phyloP scores from a whole-genome alignment of 2,329 filamentous ascomycete genomes.

The Tolypocladium capitatum region DNA sequence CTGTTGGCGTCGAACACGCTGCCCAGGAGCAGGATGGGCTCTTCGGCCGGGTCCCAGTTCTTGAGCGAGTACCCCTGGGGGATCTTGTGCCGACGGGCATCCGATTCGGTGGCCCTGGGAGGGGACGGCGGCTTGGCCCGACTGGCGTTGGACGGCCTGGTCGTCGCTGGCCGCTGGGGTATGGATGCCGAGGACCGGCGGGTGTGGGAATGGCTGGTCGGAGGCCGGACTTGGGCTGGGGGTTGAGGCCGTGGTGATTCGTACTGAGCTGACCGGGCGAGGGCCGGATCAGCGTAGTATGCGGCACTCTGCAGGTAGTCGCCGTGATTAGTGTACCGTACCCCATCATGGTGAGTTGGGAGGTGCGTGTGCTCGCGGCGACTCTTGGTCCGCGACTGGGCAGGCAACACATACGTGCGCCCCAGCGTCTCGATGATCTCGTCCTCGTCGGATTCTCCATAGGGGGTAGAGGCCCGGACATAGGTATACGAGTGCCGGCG shows the following conservation, averaged over 20 bases:
- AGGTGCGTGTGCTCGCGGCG: constrained; percentile 16
- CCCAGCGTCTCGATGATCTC: constrained; percentile 42
- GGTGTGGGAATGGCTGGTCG: constrained; percentile 27
- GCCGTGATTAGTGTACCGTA: constrained; percentile 45
- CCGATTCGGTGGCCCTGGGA: constrained; percentile 42
- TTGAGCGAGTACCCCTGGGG: constrained; percentile 87
- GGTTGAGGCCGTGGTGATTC: constrained; percentile 30
- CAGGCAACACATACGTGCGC: constrained; percentile 38
- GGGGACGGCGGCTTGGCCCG: constrained; percentile 18
- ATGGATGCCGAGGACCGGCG: constrained; percentile 35
- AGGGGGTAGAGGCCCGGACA: constrained; percentile 42
- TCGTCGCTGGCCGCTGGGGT: constrained; percentile 39
- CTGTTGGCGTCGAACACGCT: constrained; percentile 97
- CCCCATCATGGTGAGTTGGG: constrained; percentile 33
- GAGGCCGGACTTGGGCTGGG: constrained; percentile 19
- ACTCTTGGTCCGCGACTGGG: constrained; percentile 28
- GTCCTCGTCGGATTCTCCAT: constrained; percentile 54
- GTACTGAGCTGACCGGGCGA: constrained; percentile 22
- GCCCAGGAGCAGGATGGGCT: constrained; percentile 85
- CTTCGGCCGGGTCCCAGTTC: constrained; percentile 94
- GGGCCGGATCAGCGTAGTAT: constrained; percentile 22
- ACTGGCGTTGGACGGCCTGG: constrained; percentile 25
- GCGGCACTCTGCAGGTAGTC: constrained; percentile 38
- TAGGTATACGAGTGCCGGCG: constrained; percentile 44
- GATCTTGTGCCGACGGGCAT: constrained; percentile 57